Evolutionary conservation across 345 rosid genomes (phyloP).

Genomic region (Gossypium rotundifolium): DNA sequence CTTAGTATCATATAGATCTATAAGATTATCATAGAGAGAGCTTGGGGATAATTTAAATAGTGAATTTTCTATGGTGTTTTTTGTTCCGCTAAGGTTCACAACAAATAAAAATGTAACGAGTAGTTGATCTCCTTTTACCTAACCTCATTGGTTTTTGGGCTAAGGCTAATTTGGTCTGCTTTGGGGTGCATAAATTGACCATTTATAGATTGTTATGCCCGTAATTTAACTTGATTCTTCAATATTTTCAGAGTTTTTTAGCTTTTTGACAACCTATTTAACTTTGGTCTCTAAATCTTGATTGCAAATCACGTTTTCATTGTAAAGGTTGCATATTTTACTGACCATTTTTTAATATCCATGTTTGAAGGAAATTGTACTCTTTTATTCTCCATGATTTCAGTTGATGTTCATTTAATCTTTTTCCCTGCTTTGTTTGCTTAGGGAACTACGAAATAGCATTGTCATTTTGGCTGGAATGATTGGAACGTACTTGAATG

Average conservation of each 20-base stretch:
- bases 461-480: conserved; percentile 76
- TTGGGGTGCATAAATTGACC: neutral
- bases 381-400: conserved; percentile 6
- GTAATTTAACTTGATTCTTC: neutral
- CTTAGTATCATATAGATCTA: neutral
- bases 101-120: neutral
- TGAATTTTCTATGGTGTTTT: neutral
- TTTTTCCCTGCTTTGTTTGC: conserved; percentile 1
- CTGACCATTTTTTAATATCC: neutral
- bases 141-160: conserved; percentile 3
- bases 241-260: neutral
- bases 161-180: neutral
- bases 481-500: conserved; percentile 73
- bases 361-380: neutral
- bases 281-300: neutral
- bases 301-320: neutral
- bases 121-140: neutral
- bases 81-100: neutral
- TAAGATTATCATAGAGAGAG: neutral
- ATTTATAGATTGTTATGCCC: neutral
- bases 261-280: neutral
- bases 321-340: neutral
- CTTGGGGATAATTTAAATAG: neutral
- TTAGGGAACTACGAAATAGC: conserved; percentile 67
- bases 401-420: neutral